Conservation (phyloP, 805 yeast genomes). For the Saccharomycopsis babjevae region DNA sequence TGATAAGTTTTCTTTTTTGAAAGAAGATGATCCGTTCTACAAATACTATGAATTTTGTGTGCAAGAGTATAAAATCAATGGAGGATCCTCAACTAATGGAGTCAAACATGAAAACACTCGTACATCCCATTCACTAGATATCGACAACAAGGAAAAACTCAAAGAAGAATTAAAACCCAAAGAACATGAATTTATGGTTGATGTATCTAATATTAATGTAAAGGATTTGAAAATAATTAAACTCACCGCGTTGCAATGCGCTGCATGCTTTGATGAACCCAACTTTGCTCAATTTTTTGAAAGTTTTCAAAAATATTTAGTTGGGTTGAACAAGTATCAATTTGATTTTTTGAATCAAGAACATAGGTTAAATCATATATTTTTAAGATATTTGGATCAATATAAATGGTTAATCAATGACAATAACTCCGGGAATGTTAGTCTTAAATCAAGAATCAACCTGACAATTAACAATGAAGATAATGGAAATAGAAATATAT, state of each 20-base stretch:
- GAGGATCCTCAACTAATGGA: background rate
- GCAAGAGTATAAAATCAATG: constrained; percentile 12
- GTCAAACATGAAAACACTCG: background rate
- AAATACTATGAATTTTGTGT: constrained; percentile 46
- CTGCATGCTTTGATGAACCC: constrained; percentile 38
- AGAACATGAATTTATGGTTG: constrained; percentile 25
- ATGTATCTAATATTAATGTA: constrained; percentile 33
- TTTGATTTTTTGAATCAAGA: constrained; percentile 53
- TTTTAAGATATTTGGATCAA: constrained; percentile 41
- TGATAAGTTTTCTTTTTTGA: constrained; percentile 52
- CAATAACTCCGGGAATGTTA: background rate
- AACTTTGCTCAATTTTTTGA: constrained; percentile 32
- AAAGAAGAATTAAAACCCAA: constrained; percentile 17
- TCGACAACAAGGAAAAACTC: constrained; percentile 9
- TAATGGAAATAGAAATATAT: constrained; percentile 5
- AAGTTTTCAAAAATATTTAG: constrained; percentile 25
- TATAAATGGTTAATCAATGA: constrained; percentile 29
- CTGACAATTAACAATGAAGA: constrained; percentile 26
- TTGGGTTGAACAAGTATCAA: constrained; percentile 31
- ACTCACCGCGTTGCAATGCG: constrained; percentile 59
- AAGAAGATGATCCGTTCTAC: constrained; percentile 43
- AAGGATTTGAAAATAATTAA: constrained; percentile 63
- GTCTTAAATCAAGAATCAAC: constrained; percentile 24
- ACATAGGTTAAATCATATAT: constrained; percentile 54
- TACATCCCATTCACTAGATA: background rate